A percentile compares a stretch with the other conserved stretches of the same genome.
Evolutionary conservation across 345 rosid species (phyloP).

Genomic region (Brassica carinata): DNA sequence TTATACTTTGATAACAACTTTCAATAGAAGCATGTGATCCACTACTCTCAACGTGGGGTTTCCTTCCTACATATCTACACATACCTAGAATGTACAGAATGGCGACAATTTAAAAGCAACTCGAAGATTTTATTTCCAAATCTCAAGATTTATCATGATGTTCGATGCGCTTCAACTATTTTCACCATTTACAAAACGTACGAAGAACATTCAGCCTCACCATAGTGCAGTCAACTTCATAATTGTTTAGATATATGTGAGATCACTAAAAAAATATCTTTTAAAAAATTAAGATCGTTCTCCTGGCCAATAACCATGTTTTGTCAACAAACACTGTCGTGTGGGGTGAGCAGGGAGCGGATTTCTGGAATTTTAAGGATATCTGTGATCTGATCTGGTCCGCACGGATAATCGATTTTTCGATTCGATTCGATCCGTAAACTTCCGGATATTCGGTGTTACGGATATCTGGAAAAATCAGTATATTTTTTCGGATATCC

Average conservation of each 20-base stretch:
- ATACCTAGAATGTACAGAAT: background rate
- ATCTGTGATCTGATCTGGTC: no score
- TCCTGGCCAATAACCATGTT: background rate
- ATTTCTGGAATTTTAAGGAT: no score
- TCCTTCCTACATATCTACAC: background rate
- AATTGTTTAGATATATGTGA: background rate
- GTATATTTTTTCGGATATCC: no score
- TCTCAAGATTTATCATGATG: background rate
- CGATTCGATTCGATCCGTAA: no score
- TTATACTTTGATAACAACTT: background rate
- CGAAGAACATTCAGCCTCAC: background rate
- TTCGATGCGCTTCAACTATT: slow-evolving; percentile 16
- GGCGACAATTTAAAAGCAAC: background rate
- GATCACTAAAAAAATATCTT: background rate
- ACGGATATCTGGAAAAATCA: no score
- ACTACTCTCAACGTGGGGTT: background rate
- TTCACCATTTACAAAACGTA: slow-evolving; percentile 4
- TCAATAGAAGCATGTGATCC: slow-evolving; percentile 11
- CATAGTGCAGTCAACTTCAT: background rate
- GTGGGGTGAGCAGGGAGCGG: background rate
- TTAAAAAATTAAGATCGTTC: background rate
- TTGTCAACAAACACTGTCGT: background rate
- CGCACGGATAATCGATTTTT: no score
- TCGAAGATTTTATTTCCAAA: background rate
- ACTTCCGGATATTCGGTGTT: no score